A percentile compares a stretch with the other conserved stretches of the same genome.
Evolutionary conservation across 1,284 basidiomycete genomes (phyloP).

Genomic region (Rhodotorula sp.): DNA sequence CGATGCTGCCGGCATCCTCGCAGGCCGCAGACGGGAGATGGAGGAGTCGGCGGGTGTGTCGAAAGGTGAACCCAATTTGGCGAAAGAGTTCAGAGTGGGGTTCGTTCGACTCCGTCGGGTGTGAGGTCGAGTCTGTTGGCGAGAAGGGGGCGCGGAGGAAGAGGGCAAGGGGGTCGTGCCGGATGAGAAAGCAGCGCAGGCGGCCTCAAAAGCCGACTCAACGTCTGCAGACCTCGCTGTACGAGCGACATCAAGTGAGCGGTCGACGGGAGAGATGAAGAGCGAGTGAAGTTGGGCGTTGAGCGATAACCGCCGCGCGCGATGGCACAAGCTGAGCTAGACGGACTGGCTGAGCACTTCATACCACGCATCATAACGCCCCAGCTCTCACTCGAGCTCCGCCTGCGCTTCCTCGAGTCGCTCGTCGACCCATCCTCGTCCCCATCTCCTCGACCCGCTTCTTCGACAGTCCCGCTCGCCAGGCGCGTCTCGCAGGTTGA

Average conservation of each 20-base stretch:
- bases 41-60: too few relatives aligned
- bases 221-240: too few relatives aligned
- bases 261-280: neutral
- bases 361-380: constrained; percentile 9
- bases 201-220: too few relatives aligned
- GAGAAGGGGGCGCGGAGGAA: neutral
- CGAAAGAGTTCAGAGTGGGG: too few relatives aligned
- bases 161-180: neutral
- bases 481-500: constrained; percentile 31
- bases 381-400: constrained; percentile 41
- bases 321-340: neutral
- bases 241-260: neutral
- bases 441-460: neutral
- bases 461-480: constrained; percentile 24
- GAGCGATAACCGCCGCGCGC: neutral
- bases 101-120: too few relatives aligned
- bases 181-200: neutral
- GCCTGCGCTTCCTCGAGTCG: constrained; percentile 44
- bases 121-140: neutral
- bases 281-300: neutral
- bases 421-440: constrained; percentile 26
- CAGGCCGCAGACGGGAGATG: too few relatives aligned
- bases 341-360: neutral
- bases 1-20: too few relatives aligned
- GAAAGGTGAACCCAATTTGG: too few relatives aligned